Conservation (phyloP, 2,329 filamentous ascomycete species). For the Aspergillus ustus region DNA sequence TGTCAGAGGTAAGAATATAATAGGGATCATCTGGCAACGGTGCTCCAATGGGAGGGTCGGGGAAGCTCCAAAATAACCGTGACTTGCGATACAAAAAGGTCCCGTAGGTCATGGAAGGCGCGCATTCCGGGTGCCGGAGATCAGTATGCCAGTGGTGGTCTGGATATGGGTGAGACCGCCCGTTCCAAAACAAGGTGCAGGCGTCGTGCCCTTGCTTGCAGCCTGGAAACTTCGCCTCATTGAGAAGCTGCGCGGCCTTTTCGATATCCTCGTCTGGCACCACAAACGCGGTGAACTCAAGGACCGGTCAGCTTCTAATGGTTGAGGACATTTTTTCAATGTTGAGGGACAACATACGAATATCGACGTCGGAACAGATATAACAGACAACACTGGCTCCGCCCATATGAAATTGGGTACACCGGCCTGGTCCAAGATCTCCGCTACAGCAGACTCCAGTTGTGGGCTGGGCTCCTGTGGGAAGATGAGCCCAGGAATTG, state of each 20-base stretch:
- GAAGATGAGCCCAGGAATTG: no score
- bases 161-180: neutral
- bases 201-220: neutral
- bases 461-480: no score
- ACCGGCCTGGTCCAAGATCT: neutral
- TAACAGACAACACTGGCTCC: neutral
- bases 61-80: neutral
- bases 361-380: neutral
- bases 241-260: slow-evolving; percentile 6
- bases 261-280: slow-evolving; percentile 2
- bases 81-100: slow-evolving; percentile 10
- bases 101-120: neutral
- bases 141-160: slow-evolving; percentile 16
- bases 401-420: slow-evolving; percentile 6
- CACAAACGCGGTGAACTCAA: neutral
- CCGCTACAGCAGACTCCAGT: no score
- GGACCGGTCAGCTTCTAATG: neutral
- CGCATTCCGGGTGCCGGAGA: neutral
- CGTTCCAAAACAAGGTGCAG: neutral
- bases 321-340: neutral
- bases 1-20: slow-evolving; percentile 4
- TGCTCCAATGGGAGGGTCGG: neutral
- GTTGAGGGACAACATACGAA: neutral
- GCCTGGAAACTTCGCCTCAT: neutral
- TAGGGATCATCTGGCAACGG: neutral